Evolutionary conservation across 2,329 filamentous ascomycete genomes (phyloP).

Genomic region (Fusarium vanettenii): DNA sequence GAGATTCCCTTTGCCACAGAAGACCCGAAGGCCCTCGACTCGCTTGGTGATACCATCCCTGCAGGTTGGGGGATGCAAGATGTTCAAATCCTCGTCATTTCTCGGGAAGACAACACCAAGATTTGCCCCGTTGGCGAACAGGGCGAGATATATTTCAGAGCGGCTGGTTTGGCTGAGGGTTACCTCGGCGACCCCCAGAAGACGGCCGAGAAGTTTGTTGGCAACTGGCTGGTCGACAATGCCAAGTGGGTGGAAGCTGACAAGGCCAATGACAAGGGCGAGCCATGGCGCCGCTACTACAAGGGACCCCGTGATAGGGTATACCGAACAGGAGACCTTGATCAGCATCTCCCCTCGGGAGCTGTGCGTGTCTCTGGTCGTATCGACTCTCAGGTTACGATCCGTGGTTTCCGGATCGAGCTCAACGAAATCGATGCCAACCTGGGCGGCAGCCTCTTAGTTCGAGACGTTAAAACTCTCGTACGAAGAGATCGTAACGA

Average conservation of each 20-base stretch:
- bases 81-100: slow-evolving; percentile 87
- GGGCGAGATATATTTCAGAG: slow-evolving; percentile 85
- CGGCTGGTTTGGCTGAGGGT: slow-evolving; percentile 85
- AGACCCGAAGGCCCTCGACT: slow-evolving; percentile 63
- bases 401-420: slow-evolving; percentile 94
- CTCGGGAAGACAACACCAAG: slow-evolving; percentile 72
- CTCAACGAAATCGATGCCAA: slow-evolving; percentile 91
- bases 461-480: slow-evolving; percentile 86
- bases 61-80: slow-evolving; percentile 87
- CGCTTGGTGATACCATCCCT: slow-evolving; percentile 75
- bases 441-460: slow-evolving; percentile 76
- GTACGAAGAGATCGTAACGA: slow-evolving; percentile 63
- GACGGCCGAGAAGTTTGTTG: slow-evolving; percentile 80
- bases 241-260: slow-evolving; percentile 75
- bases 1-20: slow-evolving; percentile 75
- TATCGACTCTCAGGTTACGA: slow-evolving; percentile 90
- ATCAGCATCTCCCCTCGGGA: slow-evolving; percentile 65
- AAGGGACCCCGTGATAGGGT: slow-evolving; percentile 85
- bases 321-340: slow-evolving; percentile 89
- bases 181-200: slow-evolving; percentile 72
- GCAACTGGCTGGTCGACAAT: slow-evolving; percentile 86
- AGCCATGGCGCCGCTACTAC: slow-evolving; percentile 84
- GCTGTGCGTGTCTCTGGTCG: slow-evolving; percentile 83
- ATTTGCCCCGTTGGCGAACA: slow-evolving; percentile 85
- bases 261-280: slow-evolving; percentile 64